phyloP scores from a whole-genome alignment of 805 yeast genomes.

The Candida chauliodis region DNA sequence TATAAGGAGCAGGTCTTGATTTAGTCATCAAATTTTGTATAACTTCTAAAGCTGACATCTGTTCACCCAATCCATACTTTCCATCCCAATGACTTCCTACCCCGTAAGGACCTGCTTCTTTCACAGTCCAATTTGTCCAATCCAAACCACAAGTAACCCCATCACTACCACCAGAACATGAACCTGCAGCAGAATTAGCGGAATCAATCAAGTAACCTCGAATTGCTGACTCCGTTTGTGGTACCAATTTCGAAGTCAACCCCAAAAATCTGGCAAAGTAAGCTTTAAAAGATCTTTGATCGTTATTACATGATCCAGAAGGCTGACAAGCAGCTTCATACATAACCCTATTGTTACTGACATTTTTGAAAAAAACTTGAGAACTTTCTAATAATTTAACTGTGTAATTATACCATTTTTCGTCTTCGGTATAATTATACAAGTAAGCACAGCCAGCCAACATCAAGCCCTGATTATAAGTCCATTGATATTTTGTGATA shows the following conservation, averaged over 20 bases:
- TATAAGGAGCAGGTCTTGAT: slow-evolving; percentile 55
- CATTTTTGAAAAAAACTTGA: slow-evolving; percentile 48
- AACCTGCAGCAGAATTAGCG: slow-evolving; percentile 58
- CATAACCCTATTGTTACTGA: slow-evolving; percentile 40
- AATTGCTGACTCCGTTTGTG: slow-evolving; percentile 49
- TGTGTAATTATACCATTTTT: slow-evolving; percentile 64
- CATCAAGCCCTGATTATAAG: slow-evolving; percentile 80
- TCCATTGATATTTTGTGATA: slow-evolving; percentile 67
- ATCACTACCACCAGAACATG: slow-evolving; percentile 74
- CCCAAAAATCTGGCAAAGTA: slow-evolving; percentile 74
- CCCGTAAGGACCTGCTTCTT: slow-evolving; percentile 68
- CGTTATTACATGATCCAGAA: slow-evolving; percentile 63
- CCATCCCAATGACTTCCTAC: slow-evolving; percentile 67
- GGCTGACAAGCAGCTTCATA: slow-evolving; percentile 85
- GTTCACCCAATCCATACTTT: slow-evolving; percentile 72
- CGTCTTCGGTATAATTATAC: slow-evolving; percentile 67
- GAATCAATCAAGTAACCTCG: slow-evolving; percentile 38
- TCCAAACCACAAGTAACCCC: slow-evolving; percentile 72
- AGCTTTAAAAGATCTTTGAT: slow-evolving; percentile 92
- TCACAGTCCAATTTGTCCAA: slow-evolving; percentile 48
- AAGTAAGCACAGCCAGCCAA: slow-evolving; percentile 78
- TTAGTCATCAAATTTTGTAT: slow-evolving; percentile 45
- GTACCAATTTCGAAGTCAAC: slow-evolving; percentile 67
- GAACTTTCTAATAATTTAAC: slow-evolving; percentile 52
- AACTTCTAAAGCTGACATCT: slow-evolving; percentile 68